These are phyloP conservation scores for Beta lomatogona DNA, from an alignment of 179 eudicot genomes.

Conservation along the genomic window DNA sequence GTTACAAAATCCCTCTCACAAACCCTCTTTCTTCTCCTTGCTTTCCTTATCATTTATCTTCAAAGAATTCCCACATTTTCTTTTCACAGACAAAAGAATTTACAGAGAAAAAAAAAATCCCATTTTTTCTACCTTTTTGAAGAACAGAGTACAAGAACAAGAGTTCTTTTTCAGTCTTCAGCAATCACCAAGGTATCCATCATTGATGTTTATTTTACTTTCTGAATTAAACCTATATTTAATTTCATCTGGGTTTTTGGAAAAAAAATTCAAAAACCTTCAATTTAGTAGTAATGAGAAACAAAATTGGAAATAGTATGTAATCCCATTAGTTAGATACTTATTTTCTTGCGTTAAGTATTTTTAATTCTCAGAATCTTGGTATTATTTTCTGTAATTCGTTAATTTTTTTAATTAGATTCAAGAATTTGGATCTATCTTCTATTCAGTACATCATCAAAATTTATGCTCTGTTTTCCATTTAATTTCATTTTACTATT, in stretches of 20 bases:
- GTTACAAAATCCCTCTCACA: neutral
- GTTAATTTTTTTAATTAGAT: too few relatives aligned
- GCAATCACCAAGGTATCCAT: constrained; percentile 18
- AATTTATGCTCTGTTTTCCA: constrained; percentile 21
- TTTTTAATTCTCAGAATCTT: neutral
- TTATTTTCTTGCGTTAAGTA: too few relatives aligned
- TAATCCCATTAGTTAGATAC: neutral
- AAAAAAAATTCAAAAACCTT: neutral
- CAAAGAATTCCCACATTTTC: constrained; percentile 8
- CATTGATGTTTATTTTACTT: neutral
- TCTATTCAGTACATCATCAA: neutral
- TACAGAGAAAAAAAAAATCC: neutral
- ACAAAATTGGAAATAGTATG: too few relatives aligned
- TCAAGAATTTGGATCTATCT: neutral
- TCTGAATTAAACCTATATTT: neutral
- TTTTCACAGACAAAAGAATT: neutral
- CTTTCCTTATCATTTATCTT: constrained; percentile 16
- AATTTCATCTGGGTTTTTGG: neutral
- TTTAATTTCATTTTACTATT: neutral
- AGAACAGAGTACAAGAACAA: neutral
- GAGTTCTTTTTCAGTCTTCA: constrained; percentile 18
- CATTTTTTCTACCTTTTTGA: neutral
- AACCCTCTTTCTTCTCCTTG: neutral
- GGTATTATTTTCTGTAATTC: neutral
- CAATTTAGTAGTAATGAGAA: neutral